Conservation (phyloP, 768 basidiomycete genomes). For the Suillus spraguei region DNA sequence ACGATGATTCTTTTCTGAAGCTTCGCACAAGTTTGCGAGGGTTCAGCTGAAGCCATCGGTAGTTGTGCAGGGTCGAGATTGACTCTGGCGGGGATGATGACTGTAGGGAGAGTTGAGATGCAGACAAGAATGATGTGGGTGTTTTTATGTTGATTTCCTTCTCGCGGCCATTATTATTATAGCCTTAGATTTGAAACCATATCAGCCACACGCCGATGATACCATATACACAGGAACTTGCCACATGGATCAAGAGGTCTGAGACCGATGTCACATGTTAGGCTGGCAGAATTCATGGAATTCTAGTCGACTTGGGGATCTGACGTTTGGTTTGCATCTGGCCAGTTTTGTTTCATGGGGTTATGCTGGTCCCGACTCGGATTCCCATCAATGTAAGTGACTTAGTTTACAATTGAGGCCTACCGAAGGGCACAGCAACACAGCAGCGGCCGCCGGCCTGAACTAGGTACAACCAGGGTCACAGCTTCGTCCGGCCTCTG, state of each 20-base stretch:
- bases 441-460: too few species aligned
- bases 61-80: conserved; percentile 9
- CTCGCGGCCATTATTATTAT: conserved; percentile 4
- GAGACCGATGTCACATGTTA: neutral
- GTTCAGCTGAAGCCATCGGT: conserved; percentile 5
- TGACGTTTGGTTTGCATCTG: neutral
- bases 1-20: conserved; percentile 64
- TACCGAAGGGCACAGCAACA: too few species aligned
- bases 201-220: neutral
- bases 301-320: neutral
- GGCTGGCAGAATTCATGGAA: neutral
- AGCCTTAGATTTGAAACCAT: neutral
- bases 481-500: too few species aligned
- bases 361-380: too few species aligned
- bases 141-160: conserved; percentile 28
- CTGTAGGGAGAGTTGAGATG: neutral
- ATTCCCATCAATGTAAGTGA: too few species aligned
- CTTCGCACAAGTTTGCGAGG: conserved; percentile 10
- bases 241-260: neutral
- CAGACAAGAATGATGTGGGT: neutral
- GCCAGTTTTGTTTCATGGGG: neutral
- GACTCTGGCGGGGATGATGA: conserved; percentile 17
- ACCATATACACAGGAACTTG: conserved; percentile 2
- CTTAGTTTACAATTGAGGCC: too few species aligned
- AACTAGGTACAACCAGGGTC: too few species aligned